These are phyloP conservation scores for Elongisporangium anandrum DNA, from an alignment of 352 stramenopile species.

Conservation along the genomic window DNA sequence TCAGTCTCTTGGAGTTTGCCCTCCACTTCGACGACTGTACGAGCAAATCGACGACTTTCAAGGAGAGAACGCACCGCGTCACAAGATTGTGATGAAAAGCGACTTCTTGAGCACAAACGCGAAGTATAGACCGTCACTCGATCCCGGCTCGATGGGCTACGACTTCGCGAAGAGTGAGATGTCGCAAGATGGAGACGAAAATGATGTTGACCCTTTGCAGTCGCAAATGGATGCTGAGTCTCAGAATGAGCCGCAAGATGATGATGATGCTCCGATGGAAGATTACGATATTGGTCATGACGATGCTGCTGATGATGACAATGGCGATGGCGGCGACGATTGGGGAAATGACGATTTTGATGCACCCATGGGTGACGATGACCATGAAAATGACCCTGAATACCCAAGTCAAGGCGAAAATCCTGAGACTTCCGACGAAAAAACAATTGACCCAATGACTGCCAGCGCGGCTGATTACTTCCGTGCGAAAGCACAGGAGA, in stretches of 20 bases:
- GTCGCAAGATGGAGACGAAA: constrained; percentile 1
- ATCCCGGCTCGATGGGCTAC: background rate
- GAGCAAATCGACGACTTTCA: constrained; percentile 70
- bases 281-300: constrained; percentile 12
- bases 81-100: constrained; percentile 54
- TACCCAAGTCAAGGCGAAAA: constrained; percentile 6
- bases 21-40: constrained; percentile 64
- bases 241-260: background rate
- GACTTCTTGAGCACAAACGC: constrained; percentile 27
- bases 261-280: background rate
- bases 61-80: constrained; percentile 33
- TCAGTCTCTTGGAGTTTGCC: constrained; percentile 51
- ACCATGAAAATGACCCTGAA: constrained; percentile 20
- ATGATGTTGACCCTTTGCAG: constrained; percentile 11
- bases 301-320: constrained; percentile 28
- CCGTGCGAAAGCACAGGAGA: constrained; percentile 33
- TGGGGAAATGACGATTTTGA: constrained; percentile 4
- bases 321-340: constrained; percentile 8
- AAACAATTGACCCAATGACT: constrained; percentile 14
- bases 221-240: background rate
- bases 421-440: constrained; percentile 12
- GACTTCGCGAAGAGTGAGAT: background rate
- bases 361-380: constrained; percentile 7
- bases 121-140: background rate
- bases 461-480: constrained; percentile 62